A percentile compares a stretch with the other conserved stretches of the same genome.
These are phyloP conservation scores for Aschersonia sp. DNA, from an alignment of 2,329 filamentous ascomycete genomes.

Conservation along the genomic window DNA sequence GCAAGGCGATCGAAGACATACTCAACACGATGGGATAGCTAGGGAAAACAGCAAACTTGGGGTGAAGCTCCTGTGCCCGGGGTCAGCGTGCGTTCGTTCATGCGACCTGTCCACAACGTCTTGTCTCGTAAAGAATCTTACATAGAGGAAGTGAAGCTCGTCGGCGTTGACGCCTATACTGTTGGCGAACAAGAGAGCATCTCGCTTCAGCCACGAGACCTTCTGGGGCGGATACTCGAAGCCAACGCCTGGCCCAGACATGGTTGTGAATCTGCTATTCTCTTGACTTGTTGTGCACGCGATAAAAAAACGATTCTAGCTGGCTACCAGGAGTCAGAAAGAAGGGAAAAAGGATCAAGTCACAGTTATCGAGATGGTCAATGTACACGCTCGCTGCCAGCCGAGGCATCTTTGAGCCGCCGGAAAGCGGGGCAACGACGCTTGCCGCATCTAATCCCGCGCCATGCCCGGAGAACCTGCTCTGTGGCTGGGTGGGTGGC, in stretches of 20 bases:
- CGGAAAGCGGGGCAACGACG: background rate
- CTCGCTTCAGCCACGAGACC: conserved; percentile 78
- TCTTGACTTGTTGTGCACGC: too few relatives aligned
- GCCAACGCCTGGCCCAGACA: conserved; percentile 44
- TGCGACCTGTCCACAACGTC: background rate
- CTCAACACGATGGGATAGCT: conserved; percentile 74
- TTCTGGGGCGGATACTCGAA: conserved; percentile 66
- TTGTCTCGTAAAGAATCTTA: conserved; percentile 19
- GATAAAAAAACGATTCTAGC: too few relatives aligned
- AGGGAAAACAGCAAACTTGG: conserved; percentile 75
- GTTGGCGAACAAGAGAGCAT: conserved; percentile 78
- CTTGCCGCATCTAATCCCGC: too few relatives aligned
- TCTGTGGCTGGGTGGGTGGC: too few relatives aligned
- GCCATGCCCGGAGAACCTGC: too few relatives aligned
- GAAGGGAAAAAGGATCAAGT: background rate
- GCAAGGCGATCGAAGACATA: conserved; percentile 21
- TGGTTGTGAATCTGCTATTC: conserved; percentile 4
- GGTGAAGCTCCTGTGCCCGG: conserved; percentile 59
- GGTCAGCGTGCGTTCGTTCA: background rate
- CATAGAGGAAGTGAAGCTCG: conserved; percentile 87
- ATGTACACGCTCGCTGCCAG: background rate
- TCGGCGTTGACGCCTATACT: conserved; percentile 76
- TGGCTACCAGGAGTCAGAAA: too few relatives aligned
- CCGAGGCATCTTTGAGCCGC: conserved; percentile 1
- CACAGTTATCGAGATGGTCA: background rate